Evolutionary conservation across 768 basidiomycete species (phyloP), one percentile per base, ranked within the genome.

Genomic region (Hygrocybe coccinea): DNA sequence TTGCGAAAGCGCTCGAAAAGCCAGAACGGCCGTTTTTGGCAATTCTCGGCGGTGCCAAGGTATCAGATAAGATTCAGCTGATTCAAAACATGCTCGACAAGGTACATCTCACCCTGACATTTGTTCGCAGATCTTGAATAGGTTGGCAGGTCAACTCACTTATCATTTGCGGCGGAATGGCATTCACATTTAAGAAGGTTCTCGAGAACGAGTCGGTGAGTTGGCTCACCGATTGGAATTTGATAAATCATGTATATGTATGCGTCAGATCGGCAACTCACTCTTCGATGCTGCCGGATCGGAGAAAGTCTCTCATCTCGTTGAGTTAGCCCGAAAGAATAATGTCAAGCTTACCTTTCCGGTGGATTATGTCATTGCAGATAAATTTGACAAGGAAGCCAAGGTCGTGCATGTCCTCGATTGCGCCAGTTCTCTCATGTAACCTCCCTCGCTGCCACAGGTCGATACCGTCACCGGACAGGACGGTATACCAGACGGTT

Each of bases 51-150:
- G 95, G 95, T 67, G 95, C 95, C 54, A 99, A 99, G 76, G 93
- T 99, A 45, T 95, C 93, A 15, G 95, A 99, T 76, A 99, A 99
- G 78, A 97, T 99, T 63, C 91, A 94, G 70, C 78, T 99, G 56
- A 99, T 99, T 69, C 95, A 99, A 64, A 97, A 97, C 79, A 89
- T 99, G 89, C 79, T 99, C 62, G 95, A 97, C 77, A 95, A 98
- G 83, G 92, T 87, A 60, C 19, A 43, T 1, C 17, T 33, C 41
- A n/a, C n/a, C n/a, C n/a, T n/a, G n/a, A n/a, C n/a, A n/a, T 43
- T 45, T 33, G 34, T 10, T 9, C 19, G 4, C 51, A 37, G 5
- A 48, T 22, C 9, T 19, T 6, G 7, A 29, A 50, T 38, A 14
- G 11, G 3, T 12, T 1, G 47, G 8, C 59, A 93, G 90, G 95